Conservation (phyloP, 2,329 filamentous ascomycete genomes). For the Claviceps africana region DNA sequence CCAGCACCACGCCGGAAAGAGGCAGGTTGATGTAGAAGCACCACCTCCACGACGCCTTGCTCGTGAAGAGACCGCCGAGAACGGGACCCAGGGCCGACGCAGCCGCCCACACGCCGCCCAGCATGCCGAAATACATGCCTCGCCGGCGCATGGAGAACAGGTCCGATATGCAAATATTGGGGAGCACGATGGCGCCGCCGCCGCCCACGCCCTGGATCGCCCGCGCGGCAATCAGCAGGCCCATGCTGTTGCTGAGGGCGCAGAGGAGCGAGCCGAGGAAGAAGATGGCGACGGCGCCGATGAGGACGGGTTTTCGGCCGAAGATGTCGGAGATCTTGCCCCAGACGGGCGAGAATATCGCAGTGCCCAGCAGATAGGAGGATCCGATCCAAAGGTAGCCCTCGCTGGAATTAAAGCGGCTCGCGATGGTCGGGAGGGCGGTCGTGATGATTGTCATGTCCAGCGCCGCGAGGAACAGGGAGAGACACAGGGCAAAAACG, state of each 20-base stretch:
- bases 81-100: slow-evolving; percentile 52
- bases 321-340: slow-evolving; percentile 47
- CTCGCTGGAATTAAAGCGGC: slow-evolving; percentile 47
- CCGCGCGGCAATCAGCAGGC: slow-evolving; percentile 39
- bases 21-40: slow-evolving; percentile 54
- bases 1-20: slow-evolving; percentile 30
- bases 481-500: slow-evolving; percentile 27
- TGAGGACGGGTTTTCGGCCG: slow-evolving; percentile 40
- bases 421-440: slow-evolving; percentile 50
- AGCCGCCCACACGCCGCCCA: slow-evolving; percentile 48
- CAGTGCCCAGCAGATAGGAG: slow-evolving; percentile 58
- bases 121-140: slow-evolving; percentile 37
- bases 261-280: slow-evolving; percentile 40
- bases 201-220: slow-evolving; percentile 44
- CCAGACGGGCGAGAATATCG: slow-evolving; percentile 55
- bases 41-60: slow-evolving; percentile 53
- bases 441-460: slow-evolving; percentile 53
- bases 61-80: slow-evolving; percentile 54
- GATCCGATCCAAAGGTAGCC: slow-evolving; percentile 70
- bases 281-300: slow-evolving; percentile 37
- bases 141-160: slow-evolving; percentile 37
- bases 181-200: slow-evolving; percentile 43
- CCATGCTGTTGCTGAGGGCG: slow-evolving; percentile 34
- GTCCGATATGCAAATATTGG: slow-evolving; percentile 45
- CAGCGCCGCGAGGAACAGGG: slow-evolving; percentile 39